A percentile compares a stretch with the other conserved stretches of the same genome.
Conservation (phyloP, 2,329 filamentous ascomycete genomes). For the Teratosphaeria viscida region DNA sequence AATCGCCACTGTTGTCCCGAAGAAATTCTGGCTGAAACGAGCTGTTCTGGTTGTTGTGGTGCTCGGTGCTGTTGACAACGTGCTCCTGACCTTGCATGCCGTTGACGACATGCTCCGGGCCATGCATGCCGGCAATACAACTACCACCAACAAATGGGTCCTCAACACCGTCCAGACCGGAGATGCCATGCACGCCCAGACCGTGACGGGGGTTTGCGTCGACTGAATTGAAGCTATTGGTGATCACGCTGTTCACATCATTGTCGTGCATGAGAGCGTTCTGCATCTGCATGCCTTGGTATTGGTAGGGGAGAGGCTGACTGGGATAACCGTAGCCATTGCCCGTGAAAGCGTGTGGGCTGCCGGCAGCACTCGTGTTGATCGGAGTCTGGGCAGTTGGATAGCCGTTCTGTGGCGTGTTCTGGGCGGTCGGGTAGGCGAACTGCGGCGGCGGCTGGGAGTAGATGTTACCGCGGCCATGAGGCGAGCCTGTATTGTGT, state of each 20-base stretch:
- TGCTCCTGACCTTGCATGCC: not conserved
- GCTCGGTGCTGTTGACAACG: not conserved
- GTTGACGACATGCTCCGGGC: not conserved
- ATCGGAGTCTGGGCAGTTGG: not conserved
- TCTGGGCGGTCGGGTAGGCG: not conserved
- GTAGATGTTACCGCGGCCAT: not conserved
- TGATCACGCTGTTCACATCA: not conserved
- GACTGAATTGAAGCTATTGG: not conserved
- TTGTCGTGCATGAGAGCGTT: not conserved
- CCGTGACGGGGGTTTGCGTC: not conserved
- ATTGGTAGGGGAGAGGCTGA: not conserved
- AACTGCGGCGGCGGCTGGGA: not conserved
- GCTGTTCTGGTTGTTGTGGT: not conserved
- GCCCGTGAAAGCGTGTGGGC: not conserved
- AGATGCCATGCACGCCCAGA: not conserved
- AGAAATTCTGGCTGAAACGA: not conserved
- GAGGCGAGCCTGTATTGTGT: not conserved
- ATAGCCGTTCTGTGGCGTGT: not conserved
- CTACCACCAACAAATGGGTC: not conserved
- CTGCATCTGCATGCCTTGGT: not conserved
- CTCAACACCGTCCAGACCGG: not conserved
- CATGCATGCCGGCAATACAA: not conserved
- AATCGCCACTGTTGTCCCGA: not conserved
- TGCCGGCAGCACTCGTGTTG: not conserved
- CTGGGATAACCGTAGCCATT: not conserved